phyloP scores from a whole-genome alignment of 768 basidiomycete species.

The Leucosporidium scottii region DNA sequence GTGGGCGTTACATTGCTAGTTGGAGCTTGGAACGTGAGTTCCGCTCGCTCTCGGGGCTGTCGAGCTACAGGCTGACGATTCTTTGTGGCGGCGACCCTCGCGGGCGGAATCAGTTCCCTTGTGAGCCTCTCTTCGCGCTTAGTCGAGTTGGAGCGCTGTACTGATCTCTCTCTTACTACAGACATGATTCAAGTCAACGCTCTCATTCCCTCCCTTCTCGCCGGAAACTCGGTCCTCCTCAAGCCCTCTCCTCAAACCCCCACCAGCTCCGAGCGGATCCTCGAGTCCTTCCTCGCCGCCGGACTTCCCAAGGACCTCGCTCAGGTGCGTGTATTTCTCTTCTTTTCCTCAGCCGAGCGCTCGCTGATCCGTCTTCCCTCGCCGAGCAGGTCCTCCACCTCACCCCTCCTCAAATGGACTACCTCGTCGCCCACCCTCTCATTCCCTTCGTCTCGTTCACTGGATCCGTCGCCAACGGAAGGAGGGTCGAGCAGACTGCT shows the following conservation, averaged over 20 bases:
- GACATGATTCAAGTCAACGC: slow-evolving; percentile 87
- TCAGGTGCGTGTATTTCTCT: slow-evolving; percentile 35
- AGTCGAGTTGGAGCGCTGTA: not conserved
- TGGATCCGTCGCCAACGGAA: slow-evolving; percentile 73
- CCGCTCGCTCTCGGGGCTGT: no score
- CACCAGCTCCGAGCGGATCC: slow-evolving; percentile 72
- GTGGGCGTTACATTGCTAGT: slow-evolving; percentile 82
- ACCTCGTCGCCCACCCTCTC: slow-evolving; percentile 57
- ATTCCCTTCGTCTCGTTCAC: slow-evolving; percentile 87
- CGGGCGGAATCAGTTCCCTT: slow-evolving; percentile 7
- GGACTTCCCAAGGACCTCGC: slow-evolving; percentile 70
- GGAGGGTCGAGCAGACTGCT: slow-evolving; percentile 64
- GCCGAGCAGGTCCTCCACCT: slow-evolving; percentile 63
- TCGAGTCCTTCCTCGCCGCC: slow-evolving; percentile 59
- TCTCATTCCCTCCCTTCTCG: slow-evolving; percentile 80
- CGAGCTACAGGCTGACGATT: no score
- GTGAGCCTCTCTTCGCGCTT: not conserved
- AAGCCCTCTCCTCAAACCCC: slow-evolving; percentile 98
- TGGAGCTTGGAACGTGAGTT: slow-evolving; percentile 80
- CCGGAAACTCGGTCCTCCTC: slow-evolving; percentile 79
- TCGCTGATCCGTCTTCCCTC: not conserved
- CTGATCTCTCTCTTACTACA: slow-evolving; percentile 50
- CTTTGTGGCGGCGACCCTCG: no score
- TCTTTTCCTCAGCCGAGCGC: slow-evolving; percentile 35
- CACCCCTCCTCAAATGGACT: slow-evolving; percentile 54